Conservation (phyloP, 768 basidiomycete genomes). For the Tulasnella sp. region DNA sequence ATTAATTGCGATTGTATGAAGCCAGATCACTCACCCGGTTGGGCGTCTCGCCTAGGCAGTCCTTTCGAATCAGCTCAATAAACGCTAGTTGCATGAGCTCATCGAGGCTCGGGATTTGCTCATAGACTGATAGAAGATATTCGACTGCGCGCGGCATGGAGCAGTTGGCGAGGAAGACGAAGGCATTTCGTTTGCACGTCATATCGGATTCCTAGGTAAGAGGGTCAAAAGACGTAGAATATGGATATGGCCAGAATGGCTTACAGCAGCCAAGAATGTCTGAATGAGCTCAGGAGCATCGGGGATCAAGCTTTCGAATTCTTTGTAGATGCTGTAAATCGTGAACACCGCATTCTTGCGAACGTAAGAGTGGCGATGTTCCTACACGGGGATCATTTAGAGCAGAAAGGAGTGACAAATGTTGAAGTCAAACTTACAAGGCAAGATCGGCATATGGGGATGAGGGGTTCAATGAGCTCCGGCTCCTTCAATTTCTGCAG, state of each 20-base stretch:
- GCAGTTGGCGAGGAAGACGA: conserved; percentile 85
- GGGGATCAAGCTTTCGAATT: conserved; percentile 92
- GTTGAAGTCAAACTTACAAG: conserved; percentile 49
- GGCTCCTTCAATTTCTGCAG: conserved; percentile 94
- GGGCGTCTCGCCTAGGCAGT: conserved; percentile 82
- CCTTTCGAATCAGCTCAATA: conserved; percentile 89
- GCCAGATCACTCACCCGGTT: conserved; percentile 63
- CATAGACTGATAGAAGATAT: conserved; percentile 84
- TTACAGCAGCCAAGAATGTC: conserved; percentile 85
- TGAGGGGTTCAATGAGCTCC: conserved; percentile 92
- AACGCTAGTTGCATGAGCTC: conserved; percentile 94
- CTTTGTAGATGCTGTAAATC: conserved; percentile 89
- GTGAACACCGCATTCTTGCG: conserved; percentile 99
- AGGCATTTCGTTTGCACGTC: conserved; percentile 96
- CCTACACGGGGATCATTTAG: conserved; percentile 45
- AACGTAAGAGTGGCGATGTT: conserved; percentile 97
- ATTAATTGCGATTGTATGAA: background rate
- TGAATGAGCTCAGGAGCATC: conserved; percentile 95
- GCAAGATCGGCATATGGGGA: conserved; percentile 91
- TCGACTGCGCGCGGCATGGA: conserved; percentile 91
- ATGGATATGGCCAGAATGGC: background rate
- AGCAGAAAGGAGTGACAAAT: background rate
- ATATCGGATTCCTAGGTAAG: conserved; percentile 74
- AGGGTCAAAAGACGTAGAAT: background rate
- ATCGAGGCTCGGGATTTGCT: conserved; percentile 79